These are phyloP conservation scores for Nothomitra cinnamomea DNA, from an alignment of 2,329 filamentous ascomycete species.

Conservation along the genomic window DNA sequence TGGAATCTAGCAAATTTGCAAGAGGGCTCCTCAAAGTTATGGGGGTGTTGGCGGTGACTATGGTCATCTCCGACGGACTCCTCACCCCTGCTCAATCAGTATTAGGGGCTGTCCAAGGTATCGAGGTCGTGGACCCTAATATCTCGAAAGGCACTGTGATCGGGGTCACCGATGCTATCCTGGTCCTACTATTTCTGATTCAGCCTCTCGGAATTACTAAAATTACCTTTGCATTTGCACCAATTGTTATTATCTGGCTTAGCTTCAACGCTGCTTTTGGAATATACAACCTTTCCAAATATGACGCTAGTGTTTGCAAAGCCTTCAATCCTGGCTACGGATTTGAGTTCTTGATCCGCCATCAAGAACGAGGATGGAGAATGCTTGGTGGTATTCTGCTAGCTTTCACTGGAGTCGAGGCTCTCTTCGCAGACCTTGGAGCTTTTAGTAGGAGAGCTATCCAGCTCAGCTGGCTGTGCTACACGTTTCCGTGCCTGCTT, in stretches of 20 bases:
- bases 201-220: constrained; percentile 38
- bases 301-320: constrained; percentile 32
- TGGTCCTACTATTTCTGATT: constrained; percentile 34
- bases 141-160: constrained; percentile 30
- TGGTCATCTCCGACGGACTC: constrained; percentile 39
- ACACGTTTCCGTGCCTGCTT: constrained; percentile 46
- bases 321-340: constrained; percentile 30
- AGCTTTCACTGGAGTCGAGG: constrained; percentile 66
- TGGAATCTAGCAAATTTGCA: constrained; percentile 30
- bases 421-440: constrained; percentile 61
- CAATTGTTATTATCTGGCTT: constrained; percentile 39
- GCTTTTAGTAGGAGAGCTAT: constrained; percentile 53
- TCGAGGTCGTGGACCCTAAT: constrained; percentile 29
- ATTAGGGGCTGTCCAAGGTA: constrained; percentile 36
- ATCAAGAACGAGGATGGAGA: constrained; percentile 43
- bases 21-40: constrained; percentile 32
- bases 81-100: constrained; percentile 40
- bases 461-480: constrained; percentile 54
- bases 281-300: constrained; percentile 31
- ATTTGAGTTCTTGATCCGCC: constrained; percentile 36
- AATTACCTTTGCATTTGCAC: constrained; percentile 32
- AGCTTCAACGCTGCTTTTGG: constrained; percentile 34
- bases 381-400: constrained; percentile 53
- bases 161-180: constrained; percentile 34
- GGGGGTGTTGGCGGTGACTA: constrained; percentile 34